phyloP scores from a whole-genome alignment of 345 rosid genomes.

The Angophora floribunda region DNA sequence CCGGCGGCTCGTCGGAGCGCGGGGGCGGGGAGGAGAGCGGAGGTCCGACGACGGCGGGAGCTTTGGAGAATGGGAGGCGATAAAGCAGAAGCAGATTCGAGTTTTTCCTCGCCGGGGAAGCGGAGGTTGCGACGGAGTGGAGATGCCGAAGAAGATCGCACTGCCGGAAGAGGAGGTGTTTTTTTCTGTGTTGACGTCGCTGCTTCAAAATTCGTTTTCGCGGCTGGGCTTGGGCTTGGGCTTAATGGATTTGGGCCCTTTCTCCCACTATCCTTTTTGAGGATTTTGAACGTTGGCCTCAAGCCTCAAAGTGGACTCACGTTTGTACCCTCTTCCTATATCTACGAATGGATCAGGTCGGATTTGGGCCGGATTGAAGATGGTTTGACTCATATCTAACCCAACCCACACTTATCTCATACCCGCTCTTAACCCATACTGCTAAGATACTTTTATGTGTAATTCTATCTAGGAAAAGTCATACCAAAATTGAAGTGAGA shows the following conservation, averaged over 20 bases:
- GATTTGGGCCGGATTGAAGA: fast-evolving
- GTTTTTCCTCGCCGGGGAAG: not conserved
- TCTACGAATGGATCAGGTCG: fast-evolving
- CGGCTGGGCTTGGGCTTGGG: not conserved
- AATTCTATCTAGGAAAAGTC: too few species aligned
- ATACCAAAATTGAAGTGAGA: too few species aligned
- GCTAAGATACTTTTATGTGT: too few species aligned
- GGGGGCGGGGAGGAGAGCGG: not conserved
- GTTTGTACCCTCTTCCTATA: not conserved
- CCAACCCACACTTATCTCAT: too few species aligned
- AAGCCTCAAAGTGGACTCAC: not conserved
- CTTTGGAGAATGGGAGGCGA: not conserved
- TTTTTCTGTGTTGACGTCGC: not conserved
- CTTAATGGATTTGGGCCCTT: not conserved
- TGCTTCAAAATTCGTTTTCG: not conserved
- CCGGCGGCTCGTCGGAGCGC: not conserved
- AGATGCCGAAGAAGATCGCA: not conserved
- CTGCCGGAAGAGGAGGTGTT: not conserved
- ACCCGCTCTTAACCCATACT: too few species aligned
- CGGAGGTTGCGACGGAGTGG: not conserved
- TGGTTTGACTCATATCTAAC: not conserved
- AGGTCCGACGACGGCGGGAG: not conserved
- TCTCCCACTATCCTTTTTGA: not conserved
- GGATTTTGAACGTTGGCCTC: not conserved
- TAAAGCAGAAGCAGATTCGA: not conserved